A percentile compares a stretch with the other conserved stretches of the same genome.
These are phyloP conservation scores for Colletotrichum liaoningense DNA, from an alignment of 2,329 filamentous ascomycete genomes.

Conservation along the genomic window DNA sequence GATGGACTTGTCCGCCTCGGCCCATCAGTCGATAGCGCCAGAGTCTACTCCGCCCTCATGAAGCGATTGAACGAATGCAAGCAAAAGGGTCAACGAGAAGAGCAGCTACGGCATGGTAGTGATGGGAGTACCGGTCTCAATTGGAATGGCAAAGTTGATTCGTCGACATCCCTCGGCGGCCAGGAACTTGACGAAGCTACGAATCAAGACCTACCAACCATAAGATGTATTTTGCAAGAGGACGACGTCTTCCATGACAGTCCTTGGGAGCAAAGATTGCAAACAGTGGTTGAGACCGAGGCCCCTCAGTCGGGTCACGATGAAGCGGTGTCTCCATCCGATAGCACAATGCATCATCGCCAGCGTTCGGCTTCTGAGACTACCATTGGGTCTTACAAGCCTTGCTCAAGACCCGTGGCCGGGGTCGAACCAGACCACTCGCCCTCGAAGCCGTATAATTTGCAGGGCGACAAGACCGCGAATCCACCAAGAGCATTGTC, in stretches of 20 bases:
- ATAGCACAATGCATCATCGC: constrained; percentile 5
- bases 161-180: not conserved
- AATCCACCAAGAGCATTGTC: constrained; percentile 45
- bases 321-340: not conserved
- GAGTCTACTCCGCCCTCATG: constrained; percentile 74
- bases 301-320: not conserved
- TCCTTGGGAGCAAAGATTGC: not conserved
- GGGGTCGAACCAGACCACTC: not conserved
- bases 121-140: no score
- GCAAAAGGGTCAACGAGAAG: not conserved
- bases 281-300: not conserved
- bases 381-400: not conserved
- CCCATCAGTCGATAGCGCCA: constrained; percentile 63
- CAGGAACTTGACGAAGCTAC: not conserved
- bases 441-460: not conserved
- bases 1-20: constrained; percentile 31
- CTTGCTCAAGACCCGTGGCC: not conserved
- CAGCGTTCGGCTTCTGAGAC: not conserved
- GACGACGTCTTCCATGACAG: constrained; percentile 47
- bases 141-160: not conserved
- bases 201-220: constrained; percentile 24
- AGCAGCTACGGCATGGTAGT: not conserved
- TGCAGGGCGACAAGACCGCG: constrained; percentile 31
- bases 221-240: constrained; percentile 47
- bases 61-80: constrained; percentile 60